Evolutionary conservation across 306 rosid species (phyloP), one percentile per base, ranked within the genome.

Genomic region (Spatholobus suberectus): DNA sequence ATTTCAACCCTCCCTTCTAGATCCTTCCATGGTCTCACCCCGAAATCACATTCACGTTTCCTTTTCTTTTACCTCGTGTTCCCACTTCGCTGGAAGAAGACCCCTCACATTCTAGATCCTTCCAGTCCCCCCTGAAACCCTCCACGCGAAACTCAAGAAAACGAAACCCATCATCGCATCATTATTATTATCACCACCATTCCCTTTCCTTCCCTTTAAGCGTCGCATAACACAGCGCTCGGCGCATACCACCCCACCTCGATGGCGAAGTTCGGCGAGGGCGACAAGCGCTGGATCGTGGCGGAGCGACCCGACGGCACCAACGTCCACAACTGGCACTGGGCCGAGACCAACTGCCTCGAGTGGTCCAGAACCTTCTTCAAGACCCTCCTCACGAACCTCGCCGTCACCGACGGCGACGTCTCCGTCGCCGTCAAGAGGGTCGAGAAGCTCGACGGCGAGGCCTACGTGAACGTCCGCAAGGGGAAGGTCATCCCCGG

Each of bases 211-310:
- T n/a, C n/a, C n/a, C n/a, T n/a, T 5, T 32, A 37, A 44, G 1
- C 55, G 20, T 47, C 40, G 26, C 61, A 46, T 5, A 11, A 44
- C 3, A 44, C 6, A 13, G 0, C 18, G 10, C 14, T 41, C n/a
- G 11, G 35, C 34, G 14, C 21, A 71, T 46, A 24, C 35, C 15
- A 11, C 3, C 2, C 26, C 0, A 15, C n/a, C 37, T 34, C 12
- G n/a, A 95, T 95, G 99, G 99, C 99, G 0, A 90, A 81, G 72
- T 90, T 81, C 84, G 99, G 99, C 46, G 99, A 96, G 75, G 99
- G 99, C 43, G 98, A 93, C 92, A 92, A 90, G 86, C 96, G 99
- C 0, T 96, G 99, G 99, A 96, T 96, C 92, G 99, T 96, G 5
- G 93, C 90, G 24, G 99, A 96, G 11, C 82, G 99, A 3, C 83